These are phyloP conservation scores for Diplosphaera chodatii DNA, from an alignment of 139 green algal genomes.

Conservation along the genomic window DNA sequence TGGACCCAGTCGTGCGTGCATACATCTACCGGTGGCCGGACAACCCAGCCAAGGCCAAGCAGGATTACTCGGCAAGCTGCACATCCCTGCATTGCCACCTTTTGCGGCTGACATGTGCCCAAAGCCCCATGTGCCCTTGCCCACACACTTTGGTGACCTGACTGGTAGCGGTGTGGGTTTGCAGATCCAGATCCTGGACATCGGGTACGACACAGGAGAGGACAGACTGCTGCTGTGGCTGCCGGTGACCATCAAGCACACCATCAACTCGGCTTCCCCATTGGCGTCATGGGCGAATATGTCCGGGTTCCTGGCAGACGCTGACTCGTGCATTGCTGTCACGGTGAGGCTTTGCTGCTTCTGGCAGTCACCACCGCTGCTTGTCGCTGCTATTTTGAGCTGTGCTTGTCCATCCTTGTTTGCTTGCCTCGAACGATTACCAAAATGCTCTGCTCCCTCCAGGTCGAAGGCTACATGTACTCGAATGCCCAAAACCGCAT, in stretches of 20 bases:
- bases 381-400: too few relatives aligned
- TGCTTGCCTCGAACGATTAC: too few relatives aligned
- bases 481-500: conserved; percentile 32
- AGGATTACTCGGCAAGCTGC: neutral
- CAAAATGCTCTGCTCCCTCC: neutral
- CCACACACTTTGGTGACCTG: too few relatives aligned
- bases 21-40: conserved; percentile 59
- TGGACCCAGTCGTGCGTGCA: conserved; percentile 41
- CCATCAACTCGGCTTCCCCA: conserved; percentile 43
- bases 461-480: conserved; percentile 48
- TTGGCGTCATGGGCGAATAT: conserved; percentile 27
- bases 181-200: conserved; percentile 9
- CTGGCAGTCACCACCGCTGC: too few relatives aligned
- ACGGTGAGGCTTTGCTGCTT: too few relatives aligned
- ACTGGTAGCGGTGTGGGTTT: too few relatives aligned
- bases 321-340: conserved; percentile 49
- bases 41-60: neutral
- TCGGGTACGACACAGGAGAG: conserved; percentile 32
- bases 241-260: conserved; percentile 47
- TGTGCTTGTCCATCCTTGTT: too few relatives aligned
- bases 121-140: too few relatives aligned
- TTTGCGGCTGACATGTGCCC: too few relatives aligned
- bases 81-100: too few relatives aligned
- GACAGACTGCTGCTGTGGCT: conserved; percentile 56
- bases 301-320: conserved; percentile 29